phyloP scores from a whole-genome alignment of 2,329 filamentous ascomycete species.

The Tolypocladium ovalisporum region DNA sequence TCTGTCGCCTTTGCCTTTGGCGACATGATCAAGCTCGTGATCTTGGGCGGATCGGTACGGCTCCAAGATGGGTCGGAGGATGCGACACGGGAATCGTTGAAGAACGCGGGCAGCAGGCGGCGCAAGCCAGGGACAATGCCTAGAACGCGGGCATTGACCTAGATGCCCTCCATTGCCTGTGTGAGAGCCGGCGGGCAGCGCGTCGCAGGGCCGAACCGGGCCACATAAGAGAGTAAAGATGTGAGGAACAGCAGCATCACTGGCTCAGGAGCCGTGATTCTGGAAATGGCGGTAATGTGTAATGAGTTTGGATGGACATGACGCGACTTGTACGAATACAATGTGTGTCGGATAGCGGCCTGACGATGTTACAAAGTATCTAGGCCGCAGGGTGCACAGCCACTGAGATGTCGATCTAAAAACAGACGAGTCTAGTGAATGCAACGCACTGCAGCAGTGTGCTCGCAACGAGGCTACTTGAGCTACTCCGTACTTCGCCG shows the following conservation, averaged over 20 bases:
- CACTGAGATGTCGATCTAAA: background rate
- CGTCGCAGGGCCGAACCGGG: background rate
- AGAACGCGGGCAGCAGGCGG: slow-evolving; percentile 27
- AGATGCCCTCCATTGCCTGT: background rate
- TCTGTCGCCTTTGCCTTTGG: slow-evolving; percentile 63
- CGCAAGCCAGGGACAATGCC: slow-evolving; percentile 17
- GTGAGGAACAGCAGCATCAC: background rate
- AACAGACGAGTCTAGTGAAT: background rate
- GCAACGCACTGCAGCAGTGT: background rate
- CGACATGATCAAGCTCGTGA: slow-evolving; percentile 61
- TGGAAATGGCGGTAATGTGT: background rate
- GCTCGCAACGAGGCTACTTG: background rate
- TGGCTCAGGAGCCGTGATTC: background rate
- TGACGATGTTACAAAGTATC: background rate
- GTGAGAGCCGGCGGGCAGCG: background rate
- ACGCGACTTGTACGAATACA: background rate
- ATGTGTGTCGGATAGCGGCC: background rate
- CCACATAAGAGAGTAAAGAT: background rate
- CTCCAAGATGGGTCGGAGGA: slow-evolving; percentile 37
- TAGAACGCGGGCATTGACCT: slow-evolving; percentile 4
- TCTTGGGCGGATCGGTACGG: slow-evolving; percentile 49
- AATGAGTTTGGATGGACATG: background rate
- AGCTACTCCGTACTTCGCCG: background rate
- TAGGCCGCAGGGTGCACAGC: background rate
- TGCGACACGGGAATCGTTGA: slow-evolving; percentile 16